Base-by-base conservation (phyloP, 2,329 filamentous ascomycete genomes). In the Rachicladosporium sp. region DNA sequence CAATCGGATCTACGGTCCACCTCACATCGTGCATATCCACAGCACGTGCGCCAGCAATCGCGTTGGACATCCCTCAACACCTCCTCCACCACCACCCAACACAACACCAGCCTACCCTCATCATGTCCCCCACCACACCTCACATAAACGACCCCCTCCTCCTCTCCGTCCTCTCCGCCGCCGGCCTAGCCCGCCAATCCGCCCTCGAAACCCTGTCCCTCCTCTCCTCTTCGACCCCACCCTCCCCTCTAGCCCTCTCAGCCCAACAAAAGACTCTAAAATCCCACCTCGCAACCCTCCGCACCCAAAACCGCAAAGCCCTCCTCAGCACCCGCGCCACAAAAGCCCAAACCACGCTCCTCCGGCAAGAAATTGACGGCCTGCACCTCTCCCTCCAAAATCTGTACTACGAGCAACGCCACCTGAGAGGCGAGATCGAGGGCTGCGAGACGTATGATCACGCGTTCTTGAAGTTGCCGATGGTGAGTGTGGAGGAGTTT, bases 381-480 rank as follows among this genome's bases (percentile, higher is more conserved):
- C 70, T 98, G 45, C 88, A 96, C 58, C 71, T 98, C 30, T 84
- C 93, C 56, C 71, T 98, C 40, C 89, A 96, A 63, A 98, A 98
- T 56, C 67, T 98, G 6, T 93, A 91, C 60, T 98, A 98, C 57
- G 89, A 98, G 62, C 88, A 96, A 65, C 73, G 85, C 40, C 87
- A 95, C 61, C 67, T 98, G 40, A 78, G 83, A 47, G 84, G 84
- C 36, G 91, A 98, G 63, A 96, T 98, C 45, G 69, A 76, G 1
- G 86, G 84, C 6, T 96, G 91, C 60, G 84, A 94, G 57, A 82
- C 80, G 37, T 95, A 93, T 53, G 84, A 94, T 48, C 89, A 98
- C 65, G 85, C 83, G 47, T 95, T 95, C 59, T 77, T 80, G 48
- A 77, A 84, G 44, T 74, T 98, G 3, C 88, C 89, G 6, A 70